Evolutionary conservation across 208 protist species (phyloP), one percentile per base, ranked within the genome.

Genomic region (Trypanosoma platydactyli): DNA sequence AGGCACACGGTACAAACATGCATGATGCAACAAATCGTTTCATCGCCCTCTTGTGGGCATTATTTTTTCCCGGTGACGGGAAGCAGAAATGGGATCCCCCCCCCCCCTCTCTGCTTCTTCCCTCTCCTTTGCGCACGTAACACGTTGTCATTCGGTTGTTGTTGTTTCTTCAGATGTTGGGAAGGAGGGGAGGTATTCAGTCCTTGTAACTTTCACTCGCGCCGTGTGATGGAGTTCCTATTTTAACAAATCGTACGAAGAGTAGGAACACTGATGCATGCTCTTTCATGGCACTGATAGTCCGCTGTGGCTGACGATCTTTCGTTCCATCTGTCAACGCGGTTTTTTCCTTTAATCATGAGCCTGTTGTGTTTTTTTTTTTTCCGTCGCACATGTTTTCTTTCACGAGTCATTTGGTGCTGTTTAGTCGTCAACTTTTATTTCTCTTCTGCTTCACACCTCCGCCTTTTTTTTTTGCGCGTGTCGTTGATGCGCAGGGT

Each of bases 201-300:
- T 2, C 4, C 44, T n/a, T n/a, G n/a, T n/a, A n/a, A n/a, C n/a
- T n/a, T n/a, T 22, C 44, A 4, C 12, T 12, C 44, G 9, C 33
- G 33, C 33, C 9, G 33, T 9, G 46, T 65, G 60, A 65, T 65
- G 60, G 54, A n/a, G 52, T 42, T 65, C 45, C 60, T 38, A 65
- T 55, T 7, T 44, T 65, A 53, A 16, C 54, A 52, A 24, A 48
- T 48, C 16, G 68, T 58, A 73, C 66, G 68, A 73, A 58, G 68
- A 73, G 68, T 73, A 58, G 66, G 68, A 73, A 67, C 59, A 25
- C 59, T 73, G 68, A 73, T 73, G 68, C 68, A 60, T 38, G 41
- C 16, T 55, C 53, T 55, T 55, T 25, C 29, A 51, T 53, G 55
- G 55, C 64, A 70, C 64, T 70, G 64, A 70, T 2, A 55, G 30